Percentiles rank a stretch among this genome's conserved stretches.
These are phyloP conservation scores for Epichloe elymi DNA, from an alignment of 2,329 filamentous ascomycete genomes.

Conservation along the genomic window DNA sequence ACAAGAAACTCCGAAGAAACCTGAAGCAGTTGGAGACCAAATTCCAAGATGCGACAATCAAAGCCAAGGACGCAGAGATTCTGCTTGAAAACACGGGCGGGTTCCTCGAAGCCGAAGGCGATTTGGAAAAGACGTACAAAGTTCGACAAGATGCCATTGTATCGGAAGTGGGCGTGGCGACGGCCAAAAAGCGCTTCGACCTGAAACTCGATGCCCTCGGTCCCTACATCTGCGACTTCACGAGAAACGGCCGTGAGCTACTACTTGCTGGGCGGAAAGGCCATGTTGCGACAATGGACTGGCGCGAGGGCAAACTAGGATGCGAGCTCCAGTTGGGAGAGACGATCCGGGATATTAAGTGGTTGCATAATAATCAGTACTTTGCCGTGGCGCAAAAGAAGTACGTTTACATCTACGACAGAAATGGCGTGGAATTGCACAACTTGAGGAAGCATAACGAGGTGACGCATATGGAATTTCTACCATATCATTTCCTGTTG, in stretches of 20 bases:
- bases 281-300: slow-evolving; percentile 93
- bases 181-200: slow-evolving; percentile 87
- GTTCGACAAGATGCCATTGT: slow-evolving; percentile 80
- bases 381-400: slow-evolving; percentile 96
- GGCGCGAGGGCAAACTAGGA: slow-evolving; percentile 79
- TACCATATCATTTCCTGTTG: slow-evolving; percentile 91
- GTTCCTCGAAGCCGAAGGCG: slow-evolving; percentile 77
- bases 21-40: slow-evolving; percentile 68
- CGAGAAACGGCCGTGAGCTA: slow-evolving; percentile 74
- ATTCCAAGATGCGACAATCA: slow-evolving; percentile 66
- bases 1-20: slow-evolving; percentile 81
- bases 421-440: slow-evolving; percentile 81
- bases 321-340: slow-evolving; percentile 87
- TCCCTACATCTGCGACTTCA: slow-evolving; percentile 82
- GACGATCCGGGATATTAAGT: slow-evolving; percentile 78
- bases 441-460: slow-evolving; percentile 83
- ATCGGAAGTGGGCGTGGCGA: slow-evolving; percentile 61
- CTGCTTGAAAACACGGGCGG: slow-evolving; percentile 76
- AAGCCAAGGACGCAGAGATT: slow-evolving; percentile 92
- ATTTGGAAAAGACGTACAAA: slow-evolving; percentile 84
- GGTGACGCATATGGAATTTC: slow-evolving; percentile 84
- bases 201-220: slow-evolving; percentile 71
- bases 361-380: slow-evolving; percentile 88
- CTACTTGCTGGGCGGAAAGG: slow-evolving; percentile 82
- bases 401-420: slow-evolving; percentile 92